Conservation (phyloP, 176 grass and related monocot species). For the Lolium multiflorum region DNA sequence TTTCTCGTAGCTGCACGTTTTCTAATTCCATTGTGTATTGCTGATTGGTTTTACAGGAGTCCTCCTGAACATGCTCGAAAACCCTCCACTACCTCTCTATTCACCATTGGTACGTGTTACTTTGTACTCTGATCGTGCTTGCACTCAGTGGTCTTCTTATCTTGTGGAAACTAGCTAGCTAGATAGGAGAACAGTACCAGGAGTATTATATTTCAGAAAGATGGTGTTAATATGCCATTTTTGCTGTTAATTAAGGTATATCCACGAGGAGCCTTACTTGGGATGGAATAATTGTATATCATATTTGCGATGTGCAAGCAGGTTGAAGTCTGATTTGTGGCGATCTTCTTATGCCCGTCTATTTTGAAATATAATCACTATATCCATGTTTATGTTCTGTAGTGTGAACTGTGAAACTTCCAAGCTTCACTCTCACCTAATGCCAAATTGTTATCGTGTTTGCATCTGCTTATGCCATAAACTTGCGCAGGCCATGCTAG, state of each 20-base stretch:
- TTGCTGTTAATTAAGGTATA: slow-evolving; percentile 36
- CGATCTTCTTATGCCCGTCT: slow-evolving; percentile 34
- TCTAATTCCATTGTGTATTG: slow-evolving; percentile 20
- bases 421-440: neutral
- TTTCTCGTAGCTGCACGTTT: slow-evolving; percentile 26
- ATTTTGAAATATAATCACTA: slow-evolving; percentile 40
- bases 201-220: slow-evolving; percentile 40
- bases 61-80: slow-evolving; percentile 69
- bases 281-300: slow-evolving; percentile 18
- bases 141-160: slow-evolving; percentile 44
- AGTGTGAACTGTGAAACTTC: neutral
- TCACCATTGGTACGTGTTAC: slow-evolving; percentile 69
- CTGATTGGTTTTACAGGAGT: slow-evolving; percentile 56
- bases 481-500: neutral
- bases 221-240: slow-evolving; percentile 44
- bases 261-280: too few relatives aligned
- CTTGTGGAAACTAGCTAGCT: slow-evolving; percentile 47
- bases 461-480: neutral
- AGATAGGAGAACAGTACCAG: slow-evolving; percentile 41
- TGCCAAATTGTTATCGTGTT: slow-evolving; percentile 24
- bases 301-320: slow-evolving; percentile 45
- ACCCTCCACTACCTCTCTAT: slow-evolving; percentile 62
- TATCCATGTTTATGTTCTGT: slow-evolving; percentile 9
- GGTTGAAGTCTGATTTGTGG: slow-evolving; percentile 51
- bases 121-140: too few relatives aligned